A percentile compares a stretch with the other conserved stretches of the same genome.
Conservation (phyloP, 2,329 filamentous ascomycete species). For the Rhynchosporium graminicola region DNA sequence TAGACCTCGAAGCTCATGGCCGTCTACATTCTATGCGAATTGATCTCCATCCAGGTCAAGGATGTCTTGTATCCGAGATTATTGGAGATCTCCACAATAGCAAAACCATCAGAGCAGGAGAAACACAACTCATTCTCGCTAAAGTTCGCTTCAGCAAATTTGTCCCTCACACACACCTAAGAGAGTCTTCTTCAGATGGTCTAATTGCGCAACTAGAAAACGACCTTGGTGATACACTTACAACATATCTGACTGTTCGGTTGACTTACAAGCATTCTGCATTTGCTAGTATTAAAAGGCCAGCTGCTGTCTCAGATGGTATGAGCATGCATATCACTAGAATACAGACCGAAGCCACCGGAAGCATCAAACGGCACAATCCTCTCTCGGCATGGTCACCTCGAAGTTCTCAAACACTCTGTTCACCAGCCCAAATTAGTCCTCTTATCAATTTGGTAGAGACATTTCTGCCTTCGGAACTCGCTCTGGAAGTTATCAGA, state of each 20-base stretch:
- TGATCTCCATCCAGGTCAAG: conserved; percentile 32
- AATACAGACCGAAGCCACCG: conserved; percentile 54
- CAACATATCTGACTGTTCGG: conserved; percentile 53
- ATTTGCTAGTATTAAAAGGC: conserved; percentile 45
- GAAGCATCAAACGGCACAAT: conserved; percentile 52
- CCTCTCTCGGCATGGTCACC: conserved; percentile 55
- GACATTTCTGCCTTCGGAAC: conserved; percentile 29
- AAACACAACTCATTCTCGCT: conserved; percentile 38
- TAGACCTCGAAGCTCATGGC: conserved; percentile 32
- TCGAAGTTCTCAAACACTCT: conserved; percentile 41
- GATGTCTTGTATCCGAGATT: conserved; percentile 35
- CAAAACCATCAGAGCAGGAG: conserved; percentile 30
- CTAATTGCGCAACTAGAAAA: conserved; percentile 60
- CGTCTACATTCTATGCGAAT: conserved; percentile 37
- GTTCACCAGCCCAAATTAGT: conserved; percentile 32
- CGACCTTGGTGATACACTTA: conserved; percentile 52
- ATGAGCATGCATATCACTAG: conserved; percentile 48
- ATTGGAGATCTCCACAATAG: conserved; percentile 36
- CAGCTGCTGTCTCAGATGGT: conserved; percentile 33
- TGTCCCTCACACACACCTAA: conserved; percentile 33
- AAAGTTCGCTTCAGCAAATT: conserved; percentile 34
- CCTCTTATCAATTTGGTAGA: conserved; percentile 35
- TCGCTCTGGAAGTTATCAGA: conserved; percentile 29
- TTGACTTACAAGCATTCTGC: conserved; percentile 59
- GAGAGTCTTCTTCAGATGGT: conserved; percentile 50